A percentile compares a stretch with the other conserved stretches of the same genome.
These are phyloP conservation scores for Boletus hoseneyae DNA, from an alignment of 1,284 basidiomycete species.

Conservation along the genomic window DNA sequence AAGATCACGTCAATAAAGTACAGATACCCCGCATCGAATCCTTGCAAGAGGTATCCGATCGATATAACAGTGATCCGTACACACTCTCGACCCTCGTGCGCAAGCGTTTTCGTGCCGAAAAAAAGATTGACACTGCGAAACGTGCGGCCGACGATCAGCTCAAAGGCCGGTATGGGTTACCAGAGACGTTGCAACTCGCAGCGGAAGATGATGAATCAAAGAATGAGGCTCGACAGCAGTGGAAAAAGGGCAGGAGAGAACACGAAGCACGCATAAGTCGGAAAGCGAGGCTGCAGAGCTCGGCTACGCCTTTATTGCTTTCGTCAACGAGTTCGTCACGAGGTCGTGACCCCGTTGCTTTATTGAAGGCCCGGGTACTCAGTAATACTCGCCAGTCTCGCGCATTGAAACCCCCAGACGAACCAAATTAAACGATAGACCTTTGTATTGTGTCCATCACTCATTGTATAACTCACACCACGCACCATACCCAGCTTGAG, in stretches of 20 bases:
- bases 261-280: slow-evolving; percentile 43
- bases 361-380: slow-evolving; percentile 55
- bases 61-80: slow-evolving; percentile 84
- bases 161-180: slow-evolving; percentile 72
- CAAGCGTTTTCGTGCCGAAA: slow-evolving; percentile 81
- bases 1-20: slow-evolving; percentile 67
- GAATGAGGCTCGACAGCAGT: slow-evolving; percentile 59
- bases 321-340: slow-evolving; percentile 18
- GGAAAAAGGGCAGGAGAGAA: slow-evolving; percentile 50
- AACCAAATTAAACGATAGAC: slow-evolving; percentile 11
- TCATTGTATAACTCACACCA: slow-evolving; percentile 17
- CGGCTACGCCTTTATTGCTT: slow-evolving; percentile 32
- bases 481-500: slow-evolving; percentile 13
- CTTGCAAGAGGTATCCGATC: slow-evolving; percentile 69
- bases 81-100: slow-evolving; percentile 70
- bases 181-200: slow-evolving; percentile 55
- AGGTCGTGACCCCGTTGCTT: slow-evolving; percentile 33
- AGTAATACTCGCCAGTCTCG: slow-evolving; percentile 47
- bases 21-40: slow-evolving; percentile 76
- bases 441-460: slow-evolving; percentile 1
- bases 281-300: slow-evolving; percentile 43
- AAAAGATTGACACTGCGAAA: slow-evolving; percentile 70
- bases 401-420: slow-evolving; percentile 22
- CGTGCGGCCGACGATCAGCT: slow-evolving; percentile 65
- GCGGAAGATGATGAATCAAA: slow-evolving; percentile 55